Conservation (phyloP, 345 rosid species). For the Populus simonii region DNA sequence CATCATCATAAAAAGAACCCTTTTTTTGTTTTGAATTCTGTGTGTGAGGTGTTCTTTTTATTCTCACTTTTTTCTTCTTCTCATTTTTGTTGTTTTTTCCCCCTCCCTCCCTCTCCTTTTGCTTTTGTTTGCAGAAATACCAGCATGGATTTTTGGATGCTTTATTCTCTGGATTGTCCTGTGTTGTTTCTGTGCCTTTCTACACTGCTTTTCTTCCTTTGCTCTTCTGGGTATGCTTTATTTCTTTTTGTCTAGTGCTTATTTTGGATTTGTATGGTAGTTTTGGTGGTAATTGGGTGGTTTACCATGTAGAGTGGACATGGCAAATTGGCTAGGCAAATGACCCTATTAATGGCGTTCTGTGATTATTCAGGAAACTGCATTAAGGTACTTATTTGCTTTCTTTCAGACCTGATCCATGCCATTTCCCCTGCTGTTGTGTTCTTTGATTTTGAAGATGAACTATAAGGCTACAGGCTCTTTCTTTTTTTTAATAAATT, state of each 20-base stretch:
- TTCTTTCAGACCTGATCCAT: background rate
- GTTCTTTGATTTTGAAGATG: background rate
- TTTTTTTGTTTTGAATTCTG: background rate
- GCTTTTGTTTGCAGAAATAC: constrained; percentile 49
- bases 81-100: background rate
- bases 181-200: constrained; percentile 96
- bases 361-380: constrained; percentile 92
- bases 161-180: constrained; percentile 76
- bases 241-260: background rate
- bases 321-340: constrained; percentile 94
- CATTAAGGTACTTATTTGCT: constrained; percentile 53
- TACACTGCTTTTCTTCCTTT: constrained; percentile 95
- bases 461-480: background rate
- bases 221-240: constrained; percentile 80
- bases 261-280: constrained; percentile 1
- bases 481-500: background rate
- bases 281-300: background rate
- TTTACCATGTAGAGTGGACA: constrained; percentile 72
- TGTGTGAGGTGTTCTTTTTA: background rate
- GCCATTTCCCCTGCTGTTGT: background rate
- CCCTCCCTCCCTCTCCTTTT: background rate
- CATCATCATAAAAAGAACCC: constrained; percentile 7
- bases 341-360: constrained; percentile 92
- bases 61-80: background rate
- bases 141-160: constrained; percentile 65